These are phyloP conservation scores for Corylus avellana DNA, from an alignment of 306 rosid genomes.

Conservation along the genomic window DNA sequence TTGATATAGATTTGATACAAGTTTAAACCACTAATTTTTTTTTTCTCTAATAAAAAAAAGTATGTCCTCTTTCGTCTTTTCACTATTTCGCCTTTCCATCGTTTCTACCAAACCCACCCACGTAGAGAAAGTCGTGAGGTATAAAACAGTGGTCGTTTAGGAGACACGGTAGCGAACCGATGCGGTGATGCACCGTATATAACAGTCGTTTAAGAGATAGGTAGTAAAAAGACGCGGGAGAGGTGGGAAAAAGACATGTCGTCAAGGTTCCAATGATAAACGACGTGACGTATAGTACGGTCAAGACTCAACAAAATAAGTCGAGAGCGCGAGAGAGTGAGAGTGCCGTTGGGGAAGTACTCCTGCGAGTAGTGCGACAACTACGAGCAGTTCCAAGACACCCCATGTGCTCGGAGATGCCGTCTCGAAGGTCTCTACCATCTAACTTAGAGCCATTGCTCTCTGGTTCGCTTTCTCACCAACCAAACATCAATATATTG, in stretches of 20 bases:
- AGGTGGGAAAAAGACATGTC: background rate
- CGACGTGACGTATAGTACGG: background rate
- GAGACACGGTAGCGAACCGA: background rate
- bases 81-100: background rate
- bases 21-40: too few relatives aligned
- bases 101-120: too few relatives aligned
- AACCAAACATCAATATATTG: background rate
- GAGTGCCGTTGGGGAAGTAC: slow-evolving; percentile 55
- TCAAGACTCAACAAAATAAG: background rate
- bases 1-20: too few relatives aligned
- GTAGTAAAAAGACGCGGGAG: background rate
- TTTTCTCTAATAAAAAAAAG: too few relatives aligned
- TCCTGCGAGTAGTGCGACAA: slow-evolving; percentile 67
- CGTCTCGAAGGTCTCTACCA: slow-evolving; percentile 68
- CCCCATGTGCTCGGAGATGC: slow-evolving; percentile 64
- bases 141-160: too few relatives aligned
- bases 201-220: background rate
- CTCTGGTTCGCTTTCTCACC: background rate
- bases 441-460: slow-evolving; percentile 60
- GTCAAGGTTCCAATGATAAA: background rate
- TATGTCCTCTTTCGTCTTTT: too few relatives aligned
- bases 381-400: slow-evolving; percentile 74
- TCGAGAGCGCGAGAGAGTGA: background rate
- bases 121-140: too few relatives aligned
- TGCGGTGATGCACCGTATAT: too few relatives aligned